Evolutionary conservation across 352 stramenopile genomes (phyloP).

Genomic region (Globisporangium megalacanthum): DNA sequence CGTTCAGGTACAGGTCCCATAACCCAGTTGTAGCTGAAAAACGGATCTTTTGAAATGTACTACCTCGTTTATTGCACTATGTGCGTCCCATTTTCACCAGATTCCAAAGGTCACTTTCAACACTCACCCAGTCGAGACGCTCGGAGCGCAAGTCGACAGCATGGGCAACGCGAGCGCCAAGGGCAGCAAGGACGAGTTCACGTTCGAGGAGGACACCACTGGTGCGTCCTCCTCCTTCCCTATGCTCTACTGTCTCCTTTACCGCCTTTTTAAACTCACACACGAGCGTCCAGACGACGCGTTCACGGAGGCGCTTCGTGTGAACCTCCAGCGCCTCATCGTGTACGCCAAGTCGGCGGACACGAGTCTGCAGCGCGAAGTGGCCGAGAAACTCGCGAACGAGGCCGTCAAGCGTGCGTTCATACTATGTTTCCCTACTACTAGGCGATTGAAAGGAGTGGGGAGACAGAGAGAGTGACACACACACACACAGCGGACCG

Average conservation of each 20-base stretch:
- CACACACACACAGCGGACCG: slow-evolving; percentile 56
- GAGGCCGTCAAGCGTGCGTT: slow-evolving; percentile 90
- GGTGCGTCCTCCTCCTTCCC: not conserved
- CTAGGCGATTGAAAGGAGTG: too few species aligned
- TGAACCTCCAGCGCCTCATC: slow-evolving; percentile 91
- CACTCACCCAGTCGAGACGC: too few species aligned
- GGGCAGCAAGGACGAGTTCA: slow-evolving; percentile 77
- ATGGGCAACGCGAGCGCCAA: slow-evolving; percentile 63
- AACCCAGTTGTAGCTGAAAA: too few species aligned
- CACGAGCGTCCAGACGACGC: slow-evolving; percentile 55
- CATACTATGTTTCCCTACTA: not conserved
- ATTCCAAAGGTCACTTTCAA: too few species aligned
- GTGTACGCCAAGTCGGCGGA: slow-evolving; percentile 91
- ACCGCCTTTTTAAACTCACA: not conserved
- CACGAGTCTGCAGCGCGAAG: slow-evolving; percentile 84
- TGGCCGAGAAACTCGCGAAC: slow-evolving; percentile 94
- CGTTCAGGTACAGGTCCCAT: too few species aligned
- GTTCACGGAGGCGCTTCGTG: slow-evolving; percentile 83
- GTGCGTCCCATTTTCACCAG: too few species aligned
- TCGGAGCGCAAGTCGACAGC: not conserved
- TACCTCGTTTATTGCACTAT: too few species aligned
- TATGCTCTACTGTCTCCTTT: too few species aligned
- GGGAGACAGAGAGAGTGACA: too few species aligned
- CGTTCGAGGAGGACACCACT: slow-evolving; percentile 62
- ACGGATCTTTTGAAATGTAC: too few species aligned